Percentiles rank a stretch among this genome's conserved stretches.
Evolutionary conservation across 345 rosid species (phyloP).

Genomic region (Firmiana major): DNA sequence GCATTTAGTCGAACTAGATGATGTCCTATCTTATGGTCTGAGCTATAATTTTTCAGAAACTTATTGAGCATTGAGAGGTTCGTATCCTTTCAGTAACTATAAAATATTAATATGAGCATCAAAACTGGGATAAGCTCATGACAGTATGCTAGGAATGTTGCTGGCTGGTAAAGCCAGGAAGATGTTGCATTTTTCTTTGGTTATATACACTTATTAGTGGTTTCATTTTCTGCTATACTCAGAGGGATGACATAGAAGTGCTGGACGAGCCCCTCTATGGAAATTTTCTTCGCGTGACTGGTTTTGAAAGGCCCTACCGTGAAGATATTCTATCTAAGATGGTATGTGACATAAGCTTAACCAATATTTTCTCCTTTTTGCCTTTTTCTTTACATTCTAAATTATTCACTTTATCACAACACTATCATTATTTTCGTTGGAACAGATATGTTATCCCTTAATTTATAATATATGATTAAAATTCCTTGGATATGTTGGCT

Average conservation of each 20-base stretch:
- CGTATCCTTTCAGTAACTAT: neutral
- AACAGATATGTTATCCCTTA: too few relatives aligned
- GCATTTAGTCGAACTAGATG: neutral
- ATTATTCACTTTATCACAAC: neutral
- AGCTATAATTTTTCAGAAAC: too few relatives aligned
- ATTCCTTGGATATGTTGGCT: neutral
- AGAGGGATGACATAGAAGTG: slow-evolving; percentile 84
- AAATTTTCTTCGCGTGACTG: slow-evolving; percentile 46
- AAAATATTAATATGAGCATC: neutral
- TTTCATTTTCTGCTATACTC: neutral
- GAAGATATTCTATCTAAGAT: slow-evolving; percentile 56
- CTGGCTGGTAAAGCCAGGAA: neutral
- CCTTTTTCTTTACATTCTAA: neutral
- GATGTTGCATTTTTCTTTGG: neutral
- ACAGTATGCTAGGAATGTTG: neutral
- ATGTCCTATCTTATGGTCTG: too few relatives aligned
- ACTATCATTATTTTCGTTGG: too few relatives aligned
- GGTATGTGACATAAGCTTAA: slow-evolving; percentile 33
- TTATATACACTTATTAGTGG: neutral
- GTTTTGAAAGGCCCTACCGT: slow-evolving; percentile 60
- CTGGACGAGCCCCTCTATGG: slow-evolving; percentile 77
- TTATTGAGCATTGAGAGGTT: too few relatives aligned
- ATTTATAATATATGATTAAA: too few relatives aligned
- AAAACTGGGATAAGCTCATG: neutral
- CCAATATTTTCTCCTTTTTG: too few relatives aligned